A percentile compares a stretch with the other conserved stretches of the same genome.
Evolutionary conservation across 2,329 filamentous ascomycete genomes (phyloP).

Genomic region (Blastomyces parvus): DNA sequence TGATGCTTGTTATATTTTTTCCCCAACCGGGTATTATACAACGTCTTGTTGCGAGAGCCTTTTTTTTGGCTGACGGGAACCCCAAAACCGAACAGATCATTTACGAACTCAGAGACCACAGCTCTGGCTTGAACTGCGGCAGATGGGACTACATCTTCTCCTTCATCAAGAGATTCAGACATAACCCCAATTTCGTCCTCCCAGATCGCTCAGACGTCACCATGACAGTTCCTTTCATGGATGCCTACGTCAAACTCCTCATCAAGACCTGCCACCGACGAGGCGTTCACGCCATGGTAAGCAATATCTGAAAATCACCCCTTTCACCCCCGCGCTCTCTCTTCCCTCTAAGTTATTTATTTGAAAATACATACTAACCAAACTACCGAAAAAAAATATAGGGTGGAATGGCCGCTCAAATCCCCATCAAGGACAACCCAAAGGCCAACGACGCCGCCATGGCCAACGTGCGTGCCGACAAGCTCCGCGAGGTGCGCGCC

Average conservation of each 20-base stretch:
- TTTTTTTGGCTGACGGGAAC: constrained; percentile 7
- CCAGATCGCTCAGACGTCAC: constrained; percentile 86
- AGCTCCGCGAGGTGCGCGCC: constrained; percentile 88
- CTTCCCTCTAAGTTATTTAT: background rate
- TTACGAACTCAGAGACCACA: constrained; percentile 96
- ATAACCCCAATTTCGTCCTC: constrained; percentile 85
- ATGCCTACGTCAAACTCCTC: constrained; percentile 89
- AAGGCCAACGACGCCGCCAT: constrained; percentile 89
- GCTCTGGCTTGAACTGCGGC: constrained; percentile 91
- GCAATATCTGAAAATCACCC: background rate
- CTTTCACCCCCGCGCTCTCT: too few species aligned
- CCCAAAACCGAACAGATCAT: constrained; percentile 55
- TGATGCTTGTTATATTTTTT: background rate
- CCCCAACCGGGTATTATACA: background rate
- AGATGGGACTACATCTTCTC: constrained; percentile 99
- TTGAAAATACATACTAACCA: background rate
- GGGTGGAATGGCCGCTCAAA: constrained; percentile 95
- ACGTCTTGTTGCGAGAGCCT: background rate
- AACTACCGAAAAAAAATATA: constrained; percentile 11
- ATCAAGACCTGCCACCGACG: constrained; percentile 97
- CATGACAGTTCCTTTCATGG: constrained; percentile 98
- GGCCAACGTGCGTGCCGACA: constrained; percentile 86
- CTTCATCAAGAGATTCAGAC: constrained; percentile 98
- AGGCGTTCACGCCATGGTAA: constrained; percentile 90
- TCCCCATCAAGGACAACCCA: constrained; percentile 92